Percentiles rank a stretch among this genome's conserved stretches.
These are phyloP conservation scores for Phialophora chinensis DNA, from an alignment of 2,329 filamentous ascomycete species.

Conservation along the genomic window DNA sequence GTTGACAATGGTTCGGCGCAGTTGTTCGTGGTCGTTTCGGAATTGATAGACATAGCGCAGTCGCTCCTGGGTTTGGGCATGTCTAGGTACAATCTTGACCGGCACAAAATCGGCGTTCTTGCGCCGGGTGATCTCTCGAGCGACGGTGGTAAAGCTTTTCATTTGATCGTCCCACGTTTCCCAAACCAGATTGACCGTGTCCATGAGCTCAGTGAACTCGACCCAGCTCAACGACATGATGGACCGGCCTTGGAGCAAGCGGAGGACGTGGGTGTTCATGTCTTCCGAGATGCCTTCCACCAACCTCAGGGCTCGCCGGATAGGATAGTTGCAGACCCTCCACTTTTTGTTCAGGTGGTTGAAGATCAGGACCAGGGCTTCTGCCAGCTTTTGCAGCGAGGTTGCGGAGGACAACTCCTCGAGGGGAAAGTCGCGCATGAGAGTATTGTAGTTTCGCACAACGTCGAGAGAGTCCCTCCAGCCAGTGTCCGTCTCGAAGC, in stretches of 20 bases:
- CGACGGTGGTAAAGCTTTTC: conserved; percentile 97
- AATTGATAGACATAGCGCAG: conserved; percentile 95
- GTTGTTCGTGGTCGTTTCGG: conserved; percentile 94
- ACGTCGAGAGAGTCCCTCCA: conserved; percentile 94
- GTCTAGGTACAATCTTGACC: conserved; percentile 90
- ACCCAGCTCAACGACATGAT: conserved; percentile 91
- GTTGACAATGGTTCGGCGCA: conserved; percentile 94
- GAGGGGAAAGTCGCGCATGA: conserved; percentile 97
- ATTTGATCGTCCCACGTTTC: conserved; percentile 92
- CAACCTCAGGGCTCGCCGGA: conserved; percentile 86
- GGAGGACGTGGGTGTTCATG: conserved; percentile 83
- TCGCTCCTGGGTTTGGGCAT: conserved; percentile 85
- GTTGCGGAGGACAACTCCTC: conserved; percentile 94
- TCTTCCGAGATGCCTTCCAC: conserved; percentile 96
- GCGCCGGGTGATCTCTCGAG: conserved; percentile 89
- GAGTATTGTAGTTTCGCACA: conserved; percentile 97
- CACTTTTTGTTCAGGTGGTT: conserved; percentile 96
- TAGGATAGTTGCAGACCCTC: conserved; percentile 93
- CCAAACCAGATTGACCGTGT: conserved; percentile 83
- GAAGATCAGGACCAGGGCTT: conserved; percentile 89
- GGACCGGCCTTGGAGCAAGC: conserved; percentile 81
- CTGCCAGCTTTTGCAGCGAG: conserved; percentile 83
- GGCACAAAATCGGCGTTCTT: conserved; percentile 98
- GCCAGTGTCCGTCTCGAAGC: conserved; percentile 94
- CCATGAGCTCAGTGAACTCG: conserved; percentile 87